A percentile compares a stretch with the other conserved stretches of the same genome.
phyloP scores from a whole-genome alignment of 768 basidiomycete genomes.

The Rhodotorula diobovata region DNA sequence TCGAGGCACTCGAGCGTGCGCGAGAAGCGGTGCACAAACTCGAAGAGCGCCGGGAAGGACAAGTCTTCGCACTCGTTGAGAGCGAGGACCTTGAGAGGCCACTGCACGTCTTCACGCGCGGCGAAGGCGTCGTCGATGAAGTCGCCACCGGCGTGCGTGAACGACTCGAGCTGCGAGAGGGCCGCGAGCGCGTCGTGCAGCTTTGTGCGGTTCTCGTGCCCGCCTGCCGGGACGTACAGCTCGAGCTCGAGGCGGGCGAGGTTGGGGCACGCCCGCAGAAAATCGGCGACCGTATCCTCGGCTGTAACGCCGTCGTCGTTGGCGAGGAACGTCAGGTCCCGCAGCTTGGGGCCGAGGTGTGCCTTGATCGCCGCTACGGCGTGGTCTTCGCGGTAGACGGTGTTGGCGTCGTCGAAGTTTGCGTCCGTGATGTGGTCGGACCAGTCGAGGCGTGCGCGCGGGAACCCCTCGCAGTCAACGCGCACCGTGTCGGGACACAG shows the following conservation, averaged over 20 bases:
- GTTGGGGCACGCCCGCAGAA: conserved; percentile 13
- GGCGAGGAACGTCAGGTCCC: conserved; percentile 7
- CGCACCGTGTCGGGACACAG: conserved; percentile 6
- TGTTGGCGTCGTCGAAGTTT: neutral
- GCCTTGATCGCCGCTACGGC: conserved; percentile 10
- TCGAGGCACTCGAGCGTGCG: conserved; percentile 21
- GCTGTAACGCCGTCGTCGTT: conserved; percentile 22
- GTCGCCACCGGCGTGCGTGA: conserved; percentile 9
- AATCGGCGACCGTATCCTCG: conserved; percentile 7
- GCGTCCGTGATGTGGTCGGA: neutral
- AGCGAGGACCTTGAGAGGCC: conserved; percentile 12
- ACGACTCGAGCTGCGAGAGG: conserved; percentile 22
- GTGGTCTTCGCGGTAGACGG: conserved; percentile 22
- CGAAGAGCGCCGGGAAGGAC: conserved; percentile 12
- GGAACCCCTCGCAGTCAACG: conserved; percentile 22
- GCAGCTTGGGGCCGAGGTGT: conserved; percentile 3
- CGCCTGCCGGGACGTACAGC: neutral
- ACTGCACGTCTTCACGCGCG: neutral
- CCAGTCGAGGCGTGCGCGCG: neutral
- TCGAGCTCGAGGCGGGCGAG: conserved; percentile 18
- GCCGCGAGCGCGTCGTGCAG: conserved; percentile 6
- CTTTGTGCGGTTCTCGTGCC: neutral
- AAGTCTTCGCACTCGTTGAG: conserved; percentile 16
- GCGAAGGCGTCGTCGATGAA: conserved; percentile 27
- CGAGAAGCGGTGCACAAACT: conserved; percentile 16